Percentiles rank a stretch among this genome's conserved stretches.
phyloP scores from a whole-genome alignment of 148 eudicot species.

The Rhododendron molle region DNA sequence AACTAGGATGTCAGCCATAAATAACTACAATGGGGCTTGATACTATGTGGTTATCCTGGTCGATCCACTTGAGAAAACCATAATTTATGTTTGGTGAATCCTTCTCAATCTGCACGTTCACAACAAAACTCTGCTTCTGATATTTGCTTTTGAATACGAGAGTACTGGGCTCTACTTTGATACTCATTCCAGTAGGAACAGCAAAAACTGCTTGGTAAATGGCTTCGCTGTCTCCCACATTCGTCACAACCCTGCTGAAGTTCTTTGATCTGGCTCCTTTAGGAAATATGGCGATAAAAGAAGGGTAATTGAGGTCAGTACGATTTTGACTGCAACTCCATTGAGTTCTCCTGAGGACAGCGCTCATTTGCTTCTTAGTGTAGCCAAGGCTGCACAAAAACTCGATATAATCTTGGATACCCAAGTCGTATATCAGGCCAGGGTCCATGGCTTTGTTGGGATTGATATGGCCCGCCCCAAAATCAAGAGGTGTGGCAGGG shows the following conservation, averaged over 20 bases:
- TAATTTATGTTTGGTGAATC: no score
- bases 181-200: conserved; percentile 5
- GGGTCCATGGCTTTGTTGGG: conserved; percentile 30
- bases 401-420: conserved; percentile 13
- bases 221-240: not conserved
- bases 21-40: not conserved
- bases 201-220: not conserved
- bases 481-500: conserved; percentile 21
- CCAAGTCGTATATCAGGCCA: conserved; percentile 26
- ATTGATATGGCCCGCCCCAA: conserved; percentile 21
- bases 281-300: not conserved
- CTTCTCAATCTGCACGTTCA: no score
- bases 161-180: conserved; percentile 3
- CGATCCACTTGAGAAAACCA: not conserved
- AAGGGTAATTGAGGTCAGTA: conserved; percentile 4
- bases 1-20: no score
- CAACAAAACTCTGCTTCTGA: not conserved
- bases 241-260: conserved; percentile 4
- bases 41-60: not conserved
- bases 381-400: conserved; percentile 22
- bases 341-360: not conserved
- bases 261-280: not conserved
- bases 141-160: not conserved
- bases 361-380: conserved; percentile 1
- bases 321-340: conserved; percentile 1